These are phyloP conservation scores for Protomyces pachydermus DNA, from an alignment of 1,139 yeast genomes.

Conservation along the genomic window DNA sequence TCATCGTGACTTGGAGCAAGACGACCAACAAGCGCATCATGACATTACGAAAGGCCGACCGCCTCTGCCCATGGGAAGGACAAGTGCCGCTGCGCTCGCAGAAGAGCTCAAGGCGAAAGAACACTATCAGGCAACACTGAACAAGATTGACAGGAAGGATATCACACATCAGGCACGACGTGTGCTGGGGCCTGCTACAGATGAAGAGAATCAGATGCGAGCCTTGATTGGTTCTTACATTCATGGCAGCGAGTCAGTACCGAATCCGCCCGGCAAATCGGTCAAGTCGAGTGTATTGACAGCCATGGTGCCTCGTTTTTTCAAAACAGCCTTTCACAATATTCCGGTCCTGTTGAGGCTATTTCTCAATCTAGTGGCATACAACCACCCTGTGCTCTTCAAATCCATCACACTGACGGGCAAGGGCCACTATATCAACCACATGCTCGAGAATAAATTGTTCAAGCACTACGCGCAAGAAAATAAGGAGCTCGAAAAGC, in stretches of 20 bases:
- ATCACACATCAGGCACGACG: background rate
- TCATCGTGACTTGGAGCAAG: conserved; percentile 1
- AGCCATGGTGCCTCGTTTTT: background rate
- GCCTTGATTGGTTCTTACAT: conserved; percentile 15
- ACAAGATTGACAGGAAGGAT: background rate
- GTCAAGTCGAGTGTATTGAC: conserved; percentile 9
- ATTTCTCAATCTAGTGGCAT: conserved; percentile 15
- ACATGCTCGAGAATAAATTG: conserved; percentile 4
- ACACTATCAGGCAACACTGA: background rate
- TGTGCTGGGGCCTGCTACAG: background rate
- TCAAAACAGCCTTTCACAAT: background rate
- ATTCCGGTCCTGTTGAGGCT: conserved; percentile 14
- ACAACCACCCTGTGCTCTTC: conserved; percentile 20
- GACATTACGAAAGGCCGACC: conserved; percentile 4
- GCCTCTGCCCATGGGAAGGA: background rate
- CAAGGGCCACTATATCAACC: conserved; percentile 7
- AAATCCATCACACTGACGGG: conserved; percentile 6
- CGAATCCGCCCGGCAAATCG: conserved; percentile 8
- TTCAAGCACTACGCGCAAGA: conserved; percentile 21
- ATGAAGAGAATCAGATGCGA: conserved; percentile 3
- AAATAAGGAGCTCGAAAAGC: conserved; percentile 13
- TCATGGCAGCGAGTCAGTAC: conserved; percentile 5
- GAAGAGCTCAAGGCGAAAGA: conserved; percentile 6
- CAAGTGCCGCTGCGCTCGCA: background rate
- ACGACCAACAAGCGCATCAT: background rate